Base-by-base conservation (phyloP, 768 basidiomycete species). In the Paxillus involutus region DNA sequence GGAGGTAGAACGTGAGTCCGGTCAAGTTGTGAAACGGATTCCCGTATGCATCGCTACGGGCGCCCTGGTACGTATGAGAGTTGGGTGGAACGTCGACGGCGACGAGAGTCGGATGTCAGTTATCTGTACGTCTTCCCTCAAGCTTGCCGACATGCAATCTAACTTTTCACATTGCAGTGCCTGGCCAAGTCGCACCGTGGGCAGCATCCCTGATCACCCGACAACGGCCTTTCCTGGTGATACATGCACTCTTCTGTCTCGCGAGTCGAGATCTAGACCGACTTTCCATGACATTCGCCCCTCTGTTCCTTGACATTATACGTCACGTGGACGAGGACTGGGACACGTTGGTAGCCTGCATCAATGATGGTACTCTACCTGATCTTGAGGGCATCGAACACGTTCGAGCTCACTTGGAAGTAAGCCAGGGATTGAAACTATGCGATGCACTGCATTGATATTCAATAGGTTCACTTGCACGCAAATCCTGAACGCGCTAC, bases 181-280 rank as follows among this genome's bases (percentile, higher is more conserved):
- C 52, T 17, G 51, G 48, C 7, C 21, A 33, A 11, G 45, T 40
- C 11, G 43, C 51, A 13, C 54, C 51, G 2, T 49, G 43, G 29
- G 55, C 54, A 4, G 52, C 53, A 1, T 37, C 26, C 11, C 30
- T 59, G 12, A 49, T 56, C 41, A 24, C n/a, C 5, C 16, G 51
- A 33, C 47, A 48, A n/a, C 30, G 35, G 12, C 51, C 56, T 0
- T 60, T 58, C 35, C 45, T 60, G 12, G 26, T 51, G 9, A 51
- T 56, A 12, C 56, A 62, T 19, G 53, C 49, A 2, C 41, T 62
- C 29, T 62, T 62, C 32, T 21, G 24, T 19, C 53, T 62, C 7
- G 44, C 37, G 1, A 13, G 49, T 41, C 44, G n/a, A 3, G 43
- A 36, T 5, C 17, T 49, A 9, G 51, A 59, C 14, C 30, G 11